A percentile compares a stretch with the other conserved stretches of the same genome.
Conservation (phyloP, 179 eudicot species). For the Heliamphora pulchella region DNA sequence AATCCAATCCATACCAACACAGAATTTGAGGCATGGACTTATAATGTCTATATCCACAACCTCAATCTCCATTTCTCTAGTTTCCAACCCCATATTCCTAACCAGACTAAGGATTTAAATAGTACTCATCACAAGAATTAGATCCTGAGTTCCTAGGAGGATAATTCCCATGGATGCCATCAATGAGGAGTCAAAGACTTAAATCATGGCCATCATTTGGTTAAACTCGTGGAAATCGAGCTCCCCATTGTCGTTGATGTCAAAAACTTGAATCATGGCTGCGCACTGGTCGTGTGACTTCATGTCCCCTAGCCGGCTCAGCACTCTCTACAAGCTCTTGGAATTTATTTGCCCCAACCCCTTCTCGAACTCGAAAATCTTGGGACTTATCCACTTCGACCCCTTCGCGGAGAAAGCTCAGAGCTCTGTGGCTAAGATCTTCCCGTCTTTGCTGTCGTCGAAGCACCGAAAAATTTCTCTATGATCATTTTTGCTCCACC, state of each 20-base stretch:
- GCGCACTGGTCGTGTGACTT: slow-evolving; percentile 57
- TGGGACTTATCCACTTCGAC: slow-evolving; percentile 53
- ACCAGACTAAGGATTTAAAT: no score
- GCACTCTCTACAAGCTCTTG: slow-evolving; percentile 51
- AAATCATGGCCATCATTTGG: slow-evolving; percentile 42
- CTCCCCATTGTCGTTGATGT: slow-evolving; percentile 59
- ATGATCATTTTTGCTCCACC: slow-evolving; percentile 41
- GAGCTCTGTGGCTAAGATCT: slow-evolving; percentile 50
- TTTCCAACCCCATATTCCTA: no score
- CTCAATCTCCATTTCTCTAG: no score
- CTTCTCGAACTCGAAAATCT: slow-evolving; percentile 56
- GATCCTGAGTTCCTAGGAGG: no score
- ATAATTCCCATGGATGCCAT: no score
- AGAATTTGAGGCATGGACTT: no score
- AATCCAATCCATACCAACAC: no score
- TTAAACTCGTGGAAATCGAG: slow-evolving; percentile 62
- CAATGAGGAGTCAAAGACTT: no score
- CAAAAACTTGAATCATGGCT: slow-evolving; percentile 61
- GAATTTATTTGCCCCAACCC: slow-evolving; percentile 66
- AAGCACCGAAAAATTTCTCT: slow-evolving; percentile 50
- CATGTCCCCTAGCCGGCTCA: slow-evolving; percentile 49
- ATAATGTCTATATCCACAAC: no score
- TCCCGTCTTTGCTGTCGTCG: slow-evolving; percentile 49
- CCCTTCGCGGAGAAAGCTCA: slow-evolving; percentile 36
- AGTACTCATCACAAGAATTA: no score